Conservation (phyloP, 306 rosid genomes). For the Pachyrhizus erosus region DNA sequence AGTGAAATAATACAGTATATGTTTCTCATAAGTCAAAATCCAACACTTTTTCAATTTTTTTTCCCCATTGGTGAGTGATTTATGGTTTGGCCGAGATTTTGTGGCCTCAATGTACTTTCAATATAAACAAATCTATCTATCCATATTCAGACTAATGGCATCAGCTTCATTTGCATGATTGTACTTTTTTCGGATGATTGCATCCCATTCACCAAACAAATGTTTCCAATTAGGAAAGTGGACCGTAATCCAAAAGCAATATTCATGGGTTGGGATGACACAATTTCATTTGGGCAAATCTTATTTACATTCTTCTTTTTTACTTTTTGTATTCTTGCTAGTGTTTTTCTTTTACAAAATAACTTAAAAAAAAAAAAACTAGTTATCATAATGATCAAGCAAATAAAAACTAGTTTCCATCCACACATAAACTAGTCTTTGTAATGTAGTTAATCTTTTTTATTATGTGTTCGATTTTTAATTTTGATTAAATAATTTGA, state of each 20-base stretch:
- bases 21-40: slow-evolving; percentile 23
- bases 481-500: no score
- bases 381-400: no score
- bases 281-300: not conserved
- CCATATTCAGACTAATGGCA: not conserved
- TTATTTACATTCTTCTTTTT: no score
- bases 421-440: no score
- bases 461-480: no score
- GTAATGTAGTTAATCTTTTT: no score
- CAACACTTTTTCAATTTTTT: not conserved
- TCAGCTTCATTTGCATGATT: not conserved
- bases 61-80: not conserved
- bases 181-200: not conserved
- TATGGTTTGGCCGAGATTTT: slow-evolving; percentile 42
- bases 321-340: no score
- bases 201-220: not conserved
- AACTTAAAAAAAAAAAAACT: no score
- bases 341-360: no score
- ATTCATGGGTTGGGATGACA: not conserved
- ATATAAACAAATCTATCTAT: slow-evolving; percentile 11
- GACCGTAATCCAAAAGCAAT: not conserved
- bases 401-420: no score
- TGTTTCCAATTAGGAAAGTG: not conserved
- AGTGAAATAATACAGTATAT: slow-evolving; percentile 17
- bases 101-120: slow-evolving; percentile 41